Evolutionary conservation across 106 monocot species (phyloP).

Genomic region (Cymbidium sinense): DNA sequence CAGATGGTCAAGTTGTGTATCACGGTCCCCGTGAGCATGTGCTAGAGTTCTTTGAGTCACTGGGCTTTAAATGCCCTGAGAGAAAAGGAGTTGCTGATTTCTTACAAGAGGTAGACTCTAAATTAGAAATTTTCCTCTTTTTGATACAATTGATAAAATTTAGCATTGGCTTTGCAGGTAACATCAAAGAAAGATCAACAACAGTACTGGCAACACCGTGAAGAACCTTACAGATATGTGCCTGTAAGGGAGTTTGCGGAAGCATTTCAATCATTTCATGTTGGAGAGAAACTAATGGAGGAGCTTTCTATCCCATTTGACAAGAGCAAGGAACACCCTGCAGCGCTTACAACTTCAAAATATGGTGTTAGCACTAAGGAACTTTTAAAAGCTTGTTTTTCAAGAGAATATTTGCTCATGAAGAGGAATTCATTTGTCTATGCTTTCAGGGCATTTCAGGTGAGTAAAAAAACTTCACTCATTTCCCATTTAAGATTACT

Average conservation of each 20-base stretch:
- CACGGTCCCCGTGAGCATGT: slow-evolving; percentile 38
- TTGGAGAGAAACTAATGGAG: slow-evolving; percentile 15
- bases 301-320: slow-evolving; percentile 31
- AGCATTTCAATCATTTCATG: slow-evolving; percentile 34
- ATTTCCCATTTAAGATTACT: neutral
- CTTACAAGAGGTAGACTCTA: slow-evolving; percentile 32
- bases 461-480: slow-evolving; percentile 4
- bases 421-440: slow-evolving; percentile 50
- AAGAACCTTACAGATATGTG: slow-evolving; percentile 25
- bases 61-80: slow-evolving; percentile 50
- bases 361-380: slow-evolving; percentile 26
- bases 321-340: slow-evolving; percentile 29
- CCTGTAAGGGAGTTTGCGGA: slow-evolving; percentile 28
- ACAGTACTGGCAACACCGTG: slow-evolving; percentile 28
- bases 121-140: neutral
- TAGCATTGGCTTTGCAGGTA: slow-evolving; percentile 12
- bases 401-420: slow-evolving; percentile 38
- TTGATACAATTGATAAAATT: neutral
- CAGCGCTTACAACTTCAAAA: slow-evolving; percentile 30
- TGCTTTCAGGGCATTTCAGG: slow-evolving; percentile 37
- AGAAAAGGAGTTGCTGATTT: slow-evolving; percentile 52
- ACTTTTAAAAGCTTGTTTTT: slow-evolving; percentile 23
- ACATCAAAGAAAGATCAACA: slow-evolving; percentile 46
- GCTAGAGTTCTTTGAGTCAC: slow-evolving; percentile 37
- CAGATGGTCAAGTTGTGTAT: slow-evolving; percentile 45